These are phyloP conservation scores for Vitis riparia DNA, from an alignment of 164 flowering plant species.

Conservation along the genomic window DNA sequence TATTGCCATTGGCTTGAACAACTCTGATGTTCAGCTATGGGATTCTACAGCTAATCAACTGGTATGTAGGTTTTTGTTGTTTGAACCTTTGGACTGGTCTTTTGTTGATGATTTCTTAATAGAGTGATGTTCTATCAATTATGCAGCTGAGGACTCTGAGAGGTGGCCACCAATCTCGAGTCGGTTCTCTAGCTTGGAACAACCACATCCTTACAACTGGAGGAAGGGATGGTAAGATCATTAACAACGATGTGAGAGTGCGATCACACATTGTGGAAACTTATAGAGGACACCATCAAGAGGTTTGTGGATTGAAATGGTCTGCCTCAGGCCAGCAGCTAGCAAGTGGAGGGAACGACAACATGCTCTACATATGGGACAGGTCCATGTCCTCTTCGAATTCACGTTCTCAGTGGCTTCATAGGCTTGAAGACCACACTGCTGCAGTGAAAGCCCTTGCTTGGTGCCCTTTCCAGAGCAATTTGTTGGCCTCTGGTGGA, in stretches of 20 bases:
- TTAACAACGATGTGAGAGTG: conserved; percentile 30
- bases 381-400: conserved; percentile 24
- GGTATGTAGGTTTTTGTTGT: conserved; percentile 7
- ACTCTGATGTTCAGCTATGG: conserved; percentile 33
- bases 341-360: conserved; percentile 36
- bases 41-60: conserved; percentile 18
- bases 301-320: conserved; percentile 36
- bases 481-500: conserved; percentile 29
- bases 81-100: not conserved
- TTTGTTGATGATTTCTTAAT: not conserved
- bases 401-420: conserved; percentile 28
- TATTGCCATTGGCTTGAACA: conserved; percentile 31
- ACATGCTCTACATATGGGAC: conserved; percentile 29
- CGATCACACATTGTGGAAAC: conserved; percentile 29
- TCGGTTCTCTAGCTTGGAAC: conserved; percentile 29
- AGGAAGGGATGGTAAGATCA: conserved; percentile 28
- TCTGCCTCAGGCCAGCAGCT: conserved; percentile 29
- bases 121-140: not conserved
- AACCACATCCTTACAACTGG: conserved; percentile 33
- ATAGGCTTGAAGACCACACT: conserved; percentile 27
- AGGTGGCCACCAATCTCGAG: conserved; percentile 23
- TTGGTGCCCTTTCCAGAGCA: conserved; percentile 35
- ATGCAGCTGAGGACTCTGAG: conserved; percentile 27
- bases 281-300: conserved; percentile 26
- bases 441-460: conserved; percentile 33